These are phyloP conservation scores for Backusella australiensis DNA, from an alignment of 192 early-diverging fungal genomes.

Conservation along the genomic window DNA sequence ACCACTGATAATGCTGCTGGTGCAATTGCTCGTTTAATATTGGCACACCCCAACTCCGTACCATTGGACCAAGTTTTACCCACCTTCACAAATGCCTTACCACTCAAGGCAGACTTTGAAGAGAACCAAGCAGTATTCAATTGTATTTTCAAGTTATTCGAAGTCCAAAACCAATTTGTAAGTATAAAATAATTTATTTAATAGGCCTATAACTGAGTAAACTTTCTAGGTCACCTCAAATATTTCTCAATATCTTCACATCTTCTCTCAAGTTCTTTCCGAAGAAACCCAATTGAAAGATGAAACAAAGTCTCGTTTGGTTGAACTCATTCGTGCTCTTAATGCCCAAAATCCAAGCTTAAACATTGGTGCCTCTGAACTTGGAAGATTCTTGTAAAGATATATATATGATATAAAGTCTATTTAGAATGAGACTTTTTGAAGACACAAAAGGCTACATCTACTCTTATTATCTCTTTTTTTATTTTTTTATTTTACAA, in stretches of 20 bases:
- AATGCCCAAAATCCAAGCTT: slow-evolving; percentile 44
- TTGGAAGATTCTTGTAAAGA: slow-evolving; percentile 28
- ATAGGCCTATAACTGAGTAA: background rate
- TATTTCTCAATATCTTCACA: slow-evolving; percentile 46
- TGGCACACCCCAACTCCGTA: slow-evolving; percentile 64
- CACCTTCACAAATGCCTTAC: slow-evolving; percentile 62
- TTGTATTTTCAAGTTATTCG: slow-evolving; percentile 64
- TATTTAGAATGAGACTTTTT: background rate
- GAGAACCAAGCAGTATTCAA: slow-evolving; percentile 77
- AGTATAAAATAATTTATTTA: background rate
- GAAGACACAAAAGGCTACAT: background rate
- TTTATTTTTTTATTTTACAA: no score
- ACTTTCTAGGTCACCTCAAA: slow-evolving; percentile 42
- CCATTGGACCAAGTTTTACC: slow-evolving; percentile 70
- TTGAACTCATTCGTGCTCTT: slow-evolving; percentile 54
- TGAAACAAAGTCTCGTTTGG: slow-evolving; percentile 47
- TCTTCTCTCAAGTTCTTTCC: slow-evolving; percentile 55
- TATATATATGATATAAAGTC: background rate
- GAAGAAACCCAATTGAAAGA: slow-evolving; percentile 59
- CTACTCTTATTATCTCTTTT: background rate
- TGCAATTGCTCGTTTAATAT: slow-evolving; percentile 72
- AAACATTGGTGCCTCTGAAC: slow-evolving; percentile 32
- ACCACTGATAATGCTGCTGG: slow-evolving; percentile 76
- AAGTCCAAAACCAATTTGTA: slow-evolving; percentile 46
- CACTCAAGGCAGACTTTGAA: slow-evolving; percentile 70